Conservation (phyloP, 2,329 filamentous ascomycete species). For the Fusarium fracticaudum region DNA sequence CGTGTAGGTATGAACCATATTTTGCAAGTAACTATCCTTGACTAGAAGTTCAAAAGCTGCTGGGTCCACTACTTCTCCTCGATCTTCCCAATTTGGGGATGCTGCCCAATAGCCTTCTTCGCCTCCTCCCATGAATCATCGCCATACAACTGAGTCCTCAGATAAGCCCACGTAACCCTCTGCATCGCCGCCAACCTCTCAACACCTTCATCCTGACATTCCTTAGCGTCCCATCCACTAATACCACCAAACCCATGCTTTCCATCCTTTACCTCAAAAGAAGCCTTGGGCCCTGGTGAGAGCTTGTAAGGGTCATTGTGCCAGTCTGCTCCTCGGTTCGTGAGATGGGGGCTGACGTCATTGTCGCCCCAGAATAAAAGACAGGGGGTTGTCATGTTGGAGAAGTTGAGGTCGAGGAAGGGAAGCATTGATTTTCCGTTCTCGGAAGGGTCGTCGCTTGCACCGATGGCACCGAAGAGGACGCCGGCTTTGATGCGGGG, state of each 20-base stretch:
- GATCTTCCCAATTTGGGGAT: conserved; percentile 31
- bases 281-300: conserved; percentile 30
- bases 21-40: neutral
- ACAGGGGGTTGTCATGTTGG: conserved; percentile 27
- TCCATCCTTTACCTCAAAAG: conserved; percentile 33
- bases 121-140: conserved; percentile 37
- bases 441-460: conserved; percentile 27
- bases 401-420: conserved; percentile 33
- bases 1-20: neutral
- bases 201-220: conserved; percentile 37
- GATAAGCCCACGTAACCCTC: conserved; percentile 39
- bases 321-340: conserved; percentile 38
- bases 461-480: conserved; percentile 36
- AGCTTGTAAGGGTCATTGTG: conserved; percentile 36
- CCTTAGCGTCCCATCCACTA: conserved; percentile 40
- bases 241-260: conserved; percentile 42
- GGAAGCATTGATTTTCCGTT: conserved; percentile 26
- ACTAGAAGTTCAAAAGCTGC: neutral
- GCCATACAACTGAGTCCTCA: conserved; percentile 32
- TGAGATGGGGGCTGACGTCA: conserved; percentile 35
- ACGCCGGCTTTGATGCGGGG: conserved; percentile 41
- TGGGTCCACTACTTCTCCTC: conserved; percentile 14
- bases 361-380: conserved; percentile 40
- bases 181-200: conserved; percentile 38
- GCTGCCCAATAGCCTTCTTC: conserved; percentile 10